phyloP scores from a whole-genome alignment of 2,329 filamentous ascomycete genomes.

The Botryotinia calthae region DNA sequence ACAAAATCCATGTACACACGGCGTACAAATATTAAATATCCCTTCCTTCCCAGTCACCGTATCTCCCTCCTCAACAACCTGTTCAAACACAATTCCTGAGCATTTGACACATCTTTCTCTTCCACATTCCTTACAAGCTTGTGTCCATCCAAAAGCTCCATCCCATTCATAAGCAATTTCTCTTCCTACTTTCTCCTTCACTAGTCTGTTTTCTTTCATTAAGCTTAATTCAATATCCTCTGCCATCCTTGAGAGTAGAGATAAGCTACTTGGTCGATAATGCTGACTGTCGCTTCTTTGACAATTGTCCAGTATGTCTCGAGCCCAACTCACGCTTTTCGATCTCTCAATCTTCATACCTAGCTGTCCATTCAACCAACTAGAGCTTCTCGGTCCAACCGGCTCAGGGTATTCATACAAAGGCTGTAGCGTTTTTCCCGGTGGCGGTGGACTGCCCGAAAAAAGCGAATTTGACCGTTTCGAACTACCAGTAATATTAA shows the following conservation, averaged over 20 bases:
- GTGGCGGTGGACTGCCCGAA: neutral
- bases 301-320: neutral
- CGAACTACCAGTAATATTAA: neutral
- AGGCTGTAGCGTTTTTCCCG: neutral
- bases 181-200: neutral
- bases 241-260: conserved; percentile 10
- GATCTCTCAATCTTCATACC: neutral
- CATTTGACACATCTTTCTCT: conserved; percentile 14
- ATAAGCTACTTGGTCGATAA: neutral
- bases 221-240: neutral
- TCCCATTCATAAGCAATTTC: conserved; percentile 18
- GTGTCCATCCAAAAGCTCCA: conserved; percentile 15
- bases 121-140: conserved; percentile 1
- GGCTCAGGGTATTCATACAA: conserved; percentile 10
- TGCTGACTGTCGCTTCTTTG: neutral
- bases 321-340: neutral
- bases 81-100: neutral
- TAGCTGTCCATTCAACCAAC: neutral
- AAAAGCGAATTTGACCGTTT: neutral
- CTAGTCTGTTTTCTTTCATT: too few relatives aligned
- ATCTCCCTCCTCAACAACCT: neutral
- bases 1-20: conserved; percentile 16
- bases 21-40: neutral
- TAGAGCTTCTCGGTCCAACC: conserved; percentile 6
- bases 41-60: neutral